These are phyloP conservation scores for Leishmania mexicana DNA, from an alignment of 208 protist genomes.

Conservation along the genomic window DNA sequence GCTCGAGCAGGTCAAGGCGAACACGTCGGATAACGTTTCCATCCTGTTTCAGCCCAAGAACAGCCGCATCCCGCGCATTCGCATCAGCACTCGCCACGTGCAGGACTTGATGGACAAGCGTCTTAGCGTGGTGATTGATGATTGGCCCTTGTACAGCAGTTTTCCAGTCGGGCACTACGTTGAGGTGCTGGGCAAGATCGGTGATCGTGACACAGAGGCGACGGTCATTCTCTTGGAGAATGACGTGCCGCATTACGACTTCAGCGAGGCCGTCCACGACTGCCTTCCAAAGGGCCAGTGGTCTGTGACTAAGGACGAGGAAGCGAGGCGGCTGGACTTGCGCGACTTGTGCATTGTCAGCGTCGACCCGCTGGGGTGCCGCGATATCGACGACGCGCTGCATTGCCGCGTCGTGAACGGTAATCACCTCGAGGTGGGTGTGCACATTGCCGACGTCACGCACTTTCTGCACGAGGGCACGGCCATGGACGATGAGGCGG, in stretches of 20 bases:
- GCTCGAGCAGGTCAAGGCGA: slow-evolving; percentile 45
- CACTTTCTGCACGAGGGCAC: slow-evolving; percentile 94
- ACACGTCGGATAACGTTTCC: slow-evolving; percentile 58
- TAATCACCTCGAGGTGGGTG: slow-evolving; percentile 93
- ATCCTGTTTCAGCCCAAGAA: slow-evolving; percentile 91
- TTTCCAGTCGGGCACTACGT: slow-evolving; percentile 96
- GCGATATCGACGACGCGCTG: slow-evolving; percentile 90
- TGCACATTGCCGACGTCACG: slow-evolving; percentile 98
- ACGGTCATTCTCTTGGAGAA: slow-evolving; percentile 95
- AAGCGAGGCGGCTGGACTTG: slow-evolving; percentile 82
- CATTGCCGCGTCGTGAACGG: slow-evolving; percentile 83
- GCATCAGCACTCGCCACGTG: slow-evolving; percentile 80
- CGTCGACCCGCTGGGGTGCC: slow-evolving; percentile 96
- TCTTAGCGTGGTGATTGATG: slow-evolving; percentile 95
- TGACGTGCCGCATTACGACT: slow-evolving; percentile 92
- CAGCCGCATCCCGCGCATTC: slow-evolving; percentile 88
- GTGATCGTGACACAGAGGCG: slow-evolving; percentile 94
- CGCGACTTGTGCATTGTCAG: slow-evolving; percentile 87
- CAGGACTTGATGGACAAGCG: slow-evolving; percentile 89
- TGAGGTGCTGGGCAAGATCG: slow-evolving; percentile 91
- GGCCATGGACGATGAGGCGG: slow-evolving; percentile 94
- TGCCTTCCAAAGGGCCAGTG: slow-evolving; percentile 91
- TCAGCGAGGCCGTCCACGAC: slow-evolving; percentile 88
- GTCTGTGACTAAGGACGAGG: slow-evolving; percentile 77
- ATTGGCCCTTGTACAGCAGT: slow-evolving; percentile 88